Conservation (phyloP, 1,284 basidiomycete genomes). For the Sanguinoderma infundibulare region DNA sequence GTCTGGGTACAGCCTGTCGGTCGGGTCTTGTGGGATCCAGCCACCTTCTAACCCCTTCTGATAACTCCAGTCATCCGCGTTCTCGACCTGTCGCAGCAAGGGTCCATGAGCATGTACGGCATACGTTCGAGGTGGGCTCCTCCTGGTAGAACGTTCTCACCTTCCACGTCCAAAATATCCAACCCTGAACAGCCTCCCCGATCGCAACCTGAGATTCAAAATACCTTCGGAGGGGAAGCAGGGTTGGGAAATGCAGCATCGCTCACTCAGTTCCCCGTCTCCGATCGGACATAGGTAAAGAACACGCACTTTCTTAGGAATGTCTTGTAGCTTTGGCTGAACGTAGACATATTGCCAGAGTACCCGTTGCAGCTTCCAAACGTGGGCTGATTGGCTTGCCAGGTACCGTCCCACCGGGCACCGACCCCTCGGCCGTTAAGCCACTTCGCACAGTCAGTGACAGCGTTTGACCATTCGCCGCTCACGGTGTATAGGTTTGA, state of each 20-base stretch:
- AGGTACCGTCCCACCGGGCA: conserved; percentile 70
- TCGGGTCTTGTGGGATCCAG: conserved; percentile 74
- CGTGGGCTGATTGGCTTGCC: conserved; percentile 40
- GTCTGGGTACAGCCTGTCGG: conserved; percentile 61
- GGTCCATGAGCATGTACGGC: neutral
- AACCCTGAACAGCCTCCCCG: conserved; percentile 71
- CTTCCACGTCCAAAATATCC: conserved; percentile 89
- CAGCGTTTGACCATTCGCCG: conserved; percentile 81
- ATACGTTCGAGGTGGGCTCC: neutral
- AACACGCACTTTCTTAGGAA: conserved; percentile 62
- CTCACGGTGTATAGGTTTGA: conserved; percentile 65
- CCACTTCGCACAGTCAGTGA: conserved; percentile 83
- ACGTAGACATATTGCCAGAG: conserved; percentile 62
- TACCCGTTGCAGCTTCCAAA: conserved; percentile 64
- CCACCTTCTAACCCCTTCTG: conserved; percentile 69
- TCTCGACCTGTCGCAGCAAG: conserved; percentile 51
- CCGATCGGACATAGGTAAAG: neutral
- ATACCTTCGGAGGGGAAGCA: conserved; percentile 47
- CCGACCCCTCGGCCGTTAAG: conserved; percentile 77
- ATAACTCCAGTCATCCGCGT: conserved; percentile 79
- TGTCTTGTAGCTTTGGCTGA: conserved; percentile 65
- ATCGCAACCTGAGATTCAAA: conserved; percentile 80
- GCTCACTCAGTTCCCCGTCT: neutral
- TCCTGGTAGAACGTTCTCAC: conserved; percentile 36
- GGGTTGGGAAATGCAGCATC: neutral